Percentiles rank a stretch among this genome's conserved stretches.
Evolutionary conservation across 768 basidiomycete species (phyloP).

Genomic region (Tylopilus subfusipes): DNA sequence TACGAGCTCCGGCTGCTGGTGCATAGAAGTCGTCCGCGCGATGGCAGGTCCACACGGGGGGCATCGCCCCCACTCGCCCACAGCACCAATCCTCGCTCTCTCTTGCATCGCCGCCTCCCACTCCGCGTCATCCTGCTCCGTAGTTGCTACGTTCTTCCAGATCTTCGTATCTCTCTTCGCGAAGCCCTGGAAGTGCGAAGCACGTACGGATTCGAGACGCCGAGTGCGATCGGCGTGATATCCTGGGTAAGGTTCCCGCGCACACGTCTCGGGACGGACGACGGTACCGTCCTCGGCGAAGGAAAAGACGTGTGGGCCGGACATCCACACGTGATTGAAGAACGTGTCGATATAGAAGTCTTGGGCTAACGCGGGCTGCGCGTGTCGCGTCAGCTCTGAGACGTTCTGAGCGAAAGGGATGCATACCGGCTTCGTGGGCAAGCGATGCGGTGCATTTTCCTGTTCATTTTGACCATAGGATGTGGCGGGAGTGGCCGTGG

Average conservation of each 20-base stretch:
- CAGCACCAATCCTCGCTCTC: not conserved
- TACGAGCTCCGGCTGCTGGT: not conserved
- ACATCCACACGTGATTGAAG: constrained; percentile 37
- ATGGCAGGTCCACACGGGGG: not conserved
- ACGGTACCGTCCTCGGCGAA: constrained; percentile 10
- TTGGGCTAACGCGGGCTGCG: not conserved
- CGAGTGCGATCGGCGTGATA: not conserved
- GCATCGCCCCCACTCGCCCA: not conserved
- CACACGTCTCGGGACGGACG: not conserved
- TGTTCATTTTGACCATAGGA: not conserved
- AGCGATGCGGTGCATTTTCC: not conserved
- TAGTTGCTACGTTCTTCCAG: constrained; percentile 17
- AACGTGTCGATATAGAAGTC: constrained; percentile 51
- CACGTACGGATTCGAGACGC: not conserved
- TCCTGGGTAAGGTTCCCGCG: not conserved
- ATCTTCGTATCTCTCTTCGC: constrained; percentile 3
- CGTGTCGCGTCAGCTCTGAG: not conserved
- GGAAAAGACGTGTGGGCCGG: constrained; percentile 11
- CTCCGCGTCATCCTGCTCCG: not conserved
- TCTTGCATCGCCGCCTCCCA: not conserved
- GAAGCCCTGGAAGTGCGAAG: not conserved
- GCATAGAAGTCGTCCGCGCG: not conserved
- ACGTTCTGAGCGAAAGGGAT: no score
- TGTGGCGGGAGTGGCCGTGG: not conserved
- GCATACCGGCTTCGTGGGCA: not conserved